Conservation (phyloP, 164 flowering plant genomes). For the Magnolia officinalis region DNA sequence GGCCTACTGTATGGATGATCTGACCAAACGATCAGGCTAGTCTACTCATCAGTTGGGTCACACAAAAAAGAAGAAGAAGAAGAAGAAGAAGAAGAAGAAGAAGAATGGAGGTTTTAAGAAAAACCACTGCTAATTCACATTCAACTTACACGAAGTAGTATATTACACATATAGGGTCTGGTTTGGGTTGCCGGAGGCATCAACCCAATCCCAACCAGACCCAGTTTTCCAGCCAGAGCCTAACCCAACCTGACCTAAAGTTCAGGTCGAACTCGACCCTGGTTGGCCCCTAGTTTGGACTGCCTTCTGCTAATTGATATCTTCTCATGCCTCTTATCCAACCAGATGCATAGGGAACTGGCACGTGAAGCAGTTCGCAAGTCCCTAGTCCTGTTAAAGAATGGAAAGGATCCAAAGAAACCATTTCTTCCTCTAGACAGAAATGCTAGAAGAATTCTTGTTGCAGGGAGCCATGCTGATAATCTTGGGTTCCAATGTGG, state of each 20-base stretch:
- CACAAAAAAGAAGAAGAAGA: no score
- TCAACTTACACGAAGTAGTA: background rate
- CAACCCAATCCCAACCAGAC: background rate
- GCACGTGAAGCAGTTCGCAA: slow-evolving; percentile 88
- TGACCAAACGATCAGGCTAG: background rate
- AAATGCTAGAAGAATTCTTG: slow-evolving; percentile 62
- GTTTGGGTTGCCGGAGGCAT: background rate
- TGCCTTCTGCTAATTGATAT: background rate
- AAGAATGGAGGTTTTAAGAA: background rate
- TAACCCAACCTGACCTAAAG: no score
- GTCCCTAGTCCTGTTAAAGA: slow-evolving; percentile 79
- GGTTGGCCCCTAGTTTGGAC: background rate
- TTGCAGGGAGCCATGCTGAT: slow-evolving; percentile 82
- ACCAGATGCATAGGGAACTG: slow-evolving; percentile 74
- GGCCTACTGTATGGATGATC: background rate
- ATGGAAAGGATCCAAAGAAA: slow-evolving; percentile 61
- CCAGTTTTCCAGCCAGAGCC: no score
- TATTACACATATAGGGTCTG: background rate
- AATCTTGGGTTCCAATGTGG: slow-evolving; percentile 92
- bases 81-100: no score
- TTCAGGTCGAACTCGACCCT: no score
- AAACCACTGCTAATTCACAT: background rate
- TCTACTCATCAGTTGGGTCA: background rate
- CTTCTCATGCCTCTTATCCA: background rate
- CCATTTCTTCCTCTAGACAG: slow-evolving; percentile 70